Percentiles rank a stretch among this genome's conserved stretches.
phyloP scores from a whole-genome alignment of 2,329 filamentous ascomycete genomes.

The Botrytis sinoallii region DNA sequence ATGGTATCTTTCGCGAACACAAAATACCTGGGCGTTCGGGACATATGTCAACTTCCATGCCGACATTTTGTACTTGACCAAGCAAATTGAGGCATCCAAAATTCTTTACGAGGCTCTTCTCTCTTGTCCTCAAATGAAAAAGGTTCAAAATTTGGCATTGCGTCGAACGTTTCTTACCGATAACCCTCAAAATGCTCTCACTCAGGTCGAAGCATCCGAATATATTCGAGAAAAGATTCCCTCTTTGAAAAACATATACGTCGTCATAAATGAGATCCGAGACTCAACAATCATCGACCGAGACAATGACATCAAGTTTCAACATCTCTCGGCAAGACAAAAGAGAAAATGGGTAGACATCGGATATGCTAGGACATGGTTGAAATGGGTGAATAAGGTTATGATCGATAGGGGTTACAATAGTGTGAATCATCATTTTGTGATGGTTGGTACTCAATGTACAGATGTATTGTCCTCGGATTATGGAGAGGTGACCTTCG shows the following conservation, averaged over 20 bases:
- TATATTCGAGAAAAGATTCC: neutral
- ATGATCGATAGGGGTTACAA: neutral
- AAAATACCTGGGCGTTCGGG: neutral
- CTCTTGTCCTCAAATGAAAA: neutral
- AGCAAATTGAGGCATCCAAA: neutral
- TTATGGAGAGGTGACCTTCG: neutral
- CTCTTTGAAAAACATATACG: constrained; percentile 3
- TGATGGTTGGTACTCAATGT: constrained; percentile 11
- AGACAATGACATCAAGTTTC: neutral
- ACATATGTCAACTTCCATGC: constrained; percentile 16
- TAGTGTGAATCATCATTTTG: constrained; percentile 1
- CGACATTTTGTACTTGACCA: constrained; percentile 24
- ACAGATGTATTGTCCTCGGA: neutral
- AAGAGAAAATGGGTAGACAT: constrained; percentile 13
- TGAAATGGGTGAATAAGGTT: constrained; percentile 1
- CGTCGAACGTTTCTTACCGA: constrained; percentile 11
- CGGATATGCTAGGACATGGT: constrained; percentile 4
- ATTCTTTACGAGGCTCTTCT: neutral
- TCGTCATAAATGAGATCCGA: constrained; percentile 8
- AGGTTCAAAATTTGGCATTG: constrained; percentile 1
- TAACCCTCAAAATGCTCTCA: neutral
- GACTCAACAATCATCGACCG: neutral
- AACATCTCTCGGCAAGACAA: constrained; percentile 3
- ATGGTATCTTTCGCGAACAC: constrained; percentile 14
- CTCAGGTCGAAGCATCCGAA: neutral